A percentile compares a stretch with the other conserved stretches of the same genome.
Conservation (phyloP, 2,329 filamentous ascomycete genomes). For the Claviceps sp. region DNA sequence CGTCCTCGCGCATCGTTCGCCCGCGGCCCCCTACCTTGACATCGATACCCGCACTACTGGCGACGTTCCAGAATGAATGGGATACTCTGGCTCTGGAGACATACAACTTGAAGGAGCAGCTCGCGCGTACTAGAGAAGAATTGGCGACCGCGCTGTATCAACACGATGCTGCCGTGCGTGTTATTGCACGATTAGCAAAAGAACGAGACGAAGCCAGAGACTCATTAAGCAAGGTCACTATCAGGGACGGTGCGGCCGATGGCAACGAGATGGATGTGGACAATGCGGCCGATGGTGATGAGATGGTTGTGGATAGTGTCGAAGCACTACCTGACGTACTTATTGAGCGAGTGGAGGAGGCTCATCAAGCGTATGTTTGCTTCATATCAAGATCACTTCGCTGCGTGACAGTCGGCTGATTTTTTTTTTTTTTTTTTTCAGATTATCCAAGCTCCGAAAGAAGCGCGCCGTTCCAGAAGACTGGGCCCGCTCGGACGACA, state of each 20-base stretch:
- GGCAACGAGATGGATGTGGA: constrained; percentile 83
- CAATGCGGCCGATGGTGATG: constrained; percentile 51
- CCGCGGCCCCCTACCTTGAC: constrained; percentile 87
- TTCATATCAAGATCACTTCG: not conserved
- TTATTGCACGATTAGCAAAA: constrained; percentile 80
- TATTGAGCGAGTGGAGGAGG: constrained; percentile 60
- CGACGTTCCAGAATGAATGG: constrained; percentile 97
- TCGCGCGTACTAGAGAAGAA: constrained; percentile 83
- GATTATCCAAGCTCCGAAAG: constrained; percentile 75
- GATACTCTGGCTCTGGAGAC: constrained; percentile 85
- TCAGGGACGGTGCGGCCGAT: constrained; percentile 42
- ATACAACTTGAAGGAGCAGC: constrained; percentile 78
- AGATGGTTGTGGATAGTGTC: constrained; percentile 77
- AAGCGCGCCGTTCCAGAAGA: constrained; percentile 76
- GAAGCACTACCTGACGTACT: constrained; percentile 62
- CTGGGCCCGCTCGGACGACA: constrained; percentile 66
- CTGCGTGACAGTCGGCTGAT: constrained; percentile 8
- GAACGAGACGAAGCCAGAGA: constrained; percentile 89
- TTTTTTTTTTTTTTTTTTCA: constrained; percentile 21
- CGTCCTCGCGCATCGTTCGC: constrained; percentile 69
- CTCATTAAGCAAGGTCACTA: constrained; percentile 72
- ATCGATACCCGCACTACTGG: constrained; percentile 87
- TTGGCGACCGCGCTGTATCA: constrained; percentile 89
- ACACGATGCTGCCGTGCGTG: constrained; percentile 89
- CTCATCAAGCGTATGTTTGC: constrained; percentile 58